These are phyloP conservation scores for Turritis glabra DNA, from an alignment of 345 rosid species.

Conservation along the genomic window DNA sequence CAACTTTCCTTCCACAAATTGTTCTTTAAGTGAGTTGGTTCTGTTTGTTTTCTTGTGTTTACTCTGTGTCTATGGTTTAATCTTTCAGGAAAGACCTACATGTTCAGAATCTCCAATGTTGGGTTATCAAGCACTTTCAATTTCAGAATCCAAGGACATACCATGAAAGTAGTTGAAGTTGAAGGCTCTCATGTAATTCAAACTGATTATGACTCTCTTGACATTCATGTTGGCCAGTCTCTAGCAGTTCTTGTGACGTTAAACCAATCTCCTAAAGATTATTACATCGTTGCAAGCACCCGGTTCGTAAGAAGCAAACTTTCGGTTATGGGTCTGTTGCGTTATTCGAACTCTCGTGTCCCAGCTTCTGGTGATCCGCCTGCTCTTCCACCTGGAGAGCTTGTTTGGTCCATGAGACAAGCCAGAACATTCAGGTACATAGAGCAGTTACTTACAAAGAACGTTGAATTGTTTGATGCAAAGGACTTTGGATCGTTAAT, in stretches of 20 bases:
- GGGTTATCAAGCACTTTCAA: conserved; percentile 70
- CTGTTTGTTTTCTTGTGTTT: not conserved
- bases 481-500: not conserved
- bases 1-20: not conserved
- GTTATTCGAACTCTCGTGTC: conserved; percentile 60
- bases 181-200: conserved; percentile 88
- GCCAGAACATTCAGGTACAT: conserved; percentile 75
- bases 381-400: conserved; percentile 48
- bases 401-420: conserved; percentile 81
- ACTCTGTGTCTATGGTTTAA: not conserved
- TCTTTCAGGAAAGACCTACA: conserved; percentile 73
- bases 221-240: conserved; percentile 90
- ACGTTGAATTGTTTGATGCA: not conserved
- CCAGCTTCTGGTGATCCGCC: conserved; percentile 73
- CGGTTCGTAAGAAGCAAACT: conserved; percentile 52
- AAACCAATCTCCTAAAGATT: conserved; percentile 74
- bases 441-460: not conserved
- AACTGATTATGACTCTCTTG: conserved; percentile 75
- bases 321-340: conserved; percentile 58
- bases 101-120: conserved; percentile 85
- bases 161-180: conserved; percentile 79
- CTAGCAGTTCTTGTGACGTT: conserved; percentile 70
- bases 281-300: conserved; percentile 75
- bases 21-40: not conserved
- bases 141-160: conserved; percentile 85